Conservation (phyloP, 2,329 filamentous ascomycete species). For the Penicillium sp. region DNA sequence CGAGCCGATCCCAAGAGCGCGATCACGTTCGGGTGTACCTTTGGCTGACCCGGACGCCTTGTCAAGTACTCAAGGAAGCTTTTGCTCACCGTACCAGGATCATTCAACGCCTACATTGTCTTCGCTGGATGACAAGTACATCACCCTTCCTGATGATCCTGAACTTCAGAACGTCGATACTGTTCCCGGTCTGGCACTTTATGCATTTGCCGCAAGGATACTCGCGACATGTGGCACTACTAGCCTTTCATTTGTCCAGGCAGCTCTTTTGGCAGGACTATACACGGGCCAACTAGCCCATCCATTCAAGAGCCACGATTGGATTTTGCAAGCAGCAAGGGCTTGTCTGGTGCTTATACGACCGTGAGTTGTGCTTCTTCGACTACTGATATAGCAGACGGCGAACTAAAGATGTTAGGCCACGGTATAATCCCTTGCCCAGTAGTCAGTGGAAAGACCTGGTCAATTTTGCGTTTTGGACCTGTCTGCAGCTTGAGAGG, state of each 20-base stretch:
- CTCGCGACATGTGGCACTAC: constrained; percentile 81
- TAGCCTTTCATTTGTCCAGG: constrained; percentile 82
- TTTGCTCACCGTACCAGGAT: constrained; percentile 24
- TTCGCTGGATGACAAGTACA: constrained; percentile 14
- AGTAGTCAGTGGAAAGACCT: constrained; percentile 59
- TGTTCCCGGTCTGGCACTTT: constrained; percentile 89
- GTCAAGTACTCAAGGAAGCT: constrained; percentile 26
- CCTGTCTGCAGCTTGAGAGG: constrained; percentile 90
- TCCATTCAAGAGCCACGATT: constrained; percentile 81
- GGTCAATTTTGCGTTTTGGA: constrained; percentile 83
- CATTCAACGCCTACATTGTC: constrained; percentile 27
- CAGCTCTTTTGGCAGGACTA: constrained; percentile 79
- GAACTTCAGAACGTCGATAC: constrained; percentile 73
- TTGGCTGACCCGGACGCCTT: constrained; percentile 34
- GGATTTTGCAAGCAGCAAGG: constrained; percentile 66
- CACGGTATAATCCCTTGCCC: constrained; percentile 40
- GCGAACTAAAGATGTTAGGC: constrained; percentile 26
- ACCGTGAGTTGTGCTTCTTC: constrained; percentile 51
- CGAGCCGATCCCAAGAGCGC: constrained; percentile 34
- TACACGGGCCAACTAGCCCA: constrained; percentile 89
- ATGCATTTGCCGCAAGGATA: constrained; percentile 83
- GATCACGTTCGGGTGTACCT: constrained; percentile 31
- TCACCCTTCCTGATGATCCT: constrained; percentile 23
- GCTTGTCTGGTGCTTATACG: constrained; percentile 74
- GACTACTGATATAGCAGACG: constrained; percentile 21